Evolutionary conservation across 768 basidiomycete genomes (phyloP).

Genomic region (Russula lepida): DNA sequence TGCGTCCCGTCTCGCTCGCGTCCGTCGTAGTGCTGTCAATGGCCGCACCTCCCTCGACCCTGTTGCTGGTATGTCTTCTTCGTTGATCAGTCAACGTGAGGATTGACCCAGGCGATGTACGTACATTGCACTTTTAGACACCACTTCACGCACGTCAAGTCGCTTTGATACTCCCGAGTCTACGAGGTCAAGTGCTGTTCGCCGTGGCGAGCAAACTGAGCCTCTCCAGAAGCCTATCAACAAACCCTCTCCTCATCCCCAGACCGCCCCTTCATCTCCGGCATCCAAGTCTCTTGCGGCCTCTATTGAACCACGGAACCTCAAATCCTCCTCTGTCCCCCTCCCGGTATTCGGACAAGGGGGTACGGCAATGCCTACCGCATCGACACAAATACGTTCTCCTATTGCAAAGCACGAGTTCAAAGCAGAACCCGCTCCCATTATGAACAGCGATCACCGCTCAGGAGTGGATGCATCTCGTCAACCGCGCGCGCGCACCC

Average conservation of each 20-base stretch:
- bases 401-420: slow-evolving; percentile 5
- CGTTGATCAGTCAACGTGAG: neutral
- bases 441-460: neutral
- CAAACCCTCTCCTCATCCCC: neutral
- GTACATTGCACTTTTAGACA: neutral
- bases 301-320: slow-evolving; percentile 62
- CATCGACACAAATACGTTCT: slow-evolving; percentile 7
- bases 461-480: neutral
- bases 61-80: slow-evolving; percentile 7
- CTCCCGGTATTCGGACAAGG: slow-evolving; percentile 74
- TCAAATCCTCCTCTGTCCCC: slow-evolving; percentile 36
- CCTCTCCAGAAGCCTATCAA: slow-evolving; percentile 10
- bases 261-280: slow-evolving; percentile 18
- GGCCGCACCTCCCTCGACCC: slow-evolving; percentile 35
- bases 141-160: neutral
- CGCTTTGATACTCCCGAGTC: neutral
- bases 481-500: slow-evolving; percentile 1
- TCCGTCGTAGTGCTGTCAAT: slow-evolving; percentile 35
- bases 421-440: neutral
- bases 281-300: slow-evolving; percentile 65
- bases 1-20: slow-evolving; percentile 39
- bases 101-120: slow-evolving; percentile 7
- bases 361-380: slow-evolving; percentile 41
- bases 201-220: slow-evolving; percentile 1
- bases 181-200: neutral